phyloP scores from a whole-genome alignment of 106 monocot species.

The Alisma plantagoaquatica region DNA sequence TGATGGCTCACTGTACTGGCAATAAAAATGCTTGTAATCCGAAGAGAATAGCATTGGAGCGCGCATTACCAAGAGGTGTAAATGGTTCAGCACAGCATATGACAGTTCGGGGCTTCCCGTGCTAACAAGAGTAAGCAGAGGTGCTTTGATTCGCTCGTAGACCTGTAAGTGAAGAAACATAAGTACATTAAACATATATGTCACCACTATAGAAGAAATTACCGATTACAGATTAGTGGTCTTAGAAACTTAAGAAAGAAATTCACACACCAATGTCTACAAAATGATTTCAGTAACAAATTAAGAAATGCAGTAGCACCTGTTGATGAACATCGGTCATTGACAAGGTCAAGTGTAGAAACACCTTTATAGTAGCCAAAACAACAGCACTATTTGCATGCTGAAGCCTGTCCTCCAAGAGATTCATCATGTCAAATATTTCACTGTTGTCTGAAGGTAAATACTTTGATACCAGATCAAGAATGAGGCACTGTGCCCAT shows the following conservation, averaged over 20 bases:
- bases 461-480: conserved; percentile 88
- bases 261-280: too few species aligned
- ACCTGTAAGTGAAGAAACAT: conserved; percentile 47
- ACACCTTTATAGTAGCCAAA: conserved; percentile 89
- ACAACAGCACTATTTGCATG: conserved; percentile 99
- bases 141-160: conserved; percentile 97
- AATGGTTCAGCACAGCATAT: conserved; percentile 88
- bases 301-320: conserved; percentile 23
- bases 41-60: conserved; percentile 96
- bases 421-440: conserved; percentile 99
- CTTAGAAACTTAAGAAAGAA: too few species aligned
- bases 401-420: conserved; percentile 98
- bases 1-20: conserved; percentile 91
- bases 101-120: conserved; percentile 94
- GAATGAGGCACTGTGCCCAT: conserved; percentile 99
- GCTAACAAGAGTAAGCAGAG: conserved; percentile 90
- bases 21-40: conserved; percentile 97
- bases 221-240: too few species aligned
- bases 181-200: too few species aligned
- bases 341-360: conserved; percentile 94
- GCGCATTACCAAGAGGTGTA: conserved; percentile 95
- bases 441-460: conserved; percentile 79
- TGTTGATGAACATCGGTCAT: conserved; percentile 99
- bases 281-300: not conserved
- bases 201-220: too few species aligned